These are phyloP conservation scores for Fomitopsis serialis DNA, from an alignment of 768 basidiomycete genomes.

Conservation along the genomic window DNA sequence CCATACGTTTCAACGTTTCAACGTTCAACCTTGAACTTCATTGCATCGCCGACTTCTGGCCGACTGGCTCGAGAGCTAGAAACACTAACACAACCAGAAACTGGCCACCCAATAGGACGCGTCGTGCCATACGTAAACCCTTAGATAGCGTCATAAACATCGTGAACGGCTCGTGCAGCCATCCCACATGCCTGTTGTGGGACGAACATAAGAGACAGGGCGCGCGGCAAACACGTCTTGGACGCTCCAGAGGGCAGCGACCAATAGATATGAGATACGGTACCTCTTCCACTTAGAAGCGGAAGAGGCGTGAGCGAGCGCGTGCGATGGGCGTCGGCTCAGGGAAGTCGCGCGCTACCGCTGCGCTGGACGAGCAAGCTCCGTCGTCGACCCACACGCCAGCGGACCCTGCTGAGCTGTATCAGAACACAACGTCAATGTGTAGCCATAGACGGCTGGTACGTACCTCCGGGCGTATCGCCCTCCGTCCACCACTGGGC, in stretches of 20 bases:
- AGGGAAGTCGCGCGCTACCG: constrained; percentile 3
- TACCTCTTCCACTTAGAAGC: constrained; percentile 9
- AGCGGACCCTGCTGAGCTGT: constrained; percentile 32
- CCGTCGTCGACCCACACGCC: constrained; percentile 57
- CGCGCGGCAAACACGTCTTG: not conserved
- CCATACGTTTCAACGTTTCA: too few species aligned
- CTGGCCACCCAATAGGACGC: too few species aligned
- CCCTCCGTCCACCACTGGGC: constrained; percentile 62
- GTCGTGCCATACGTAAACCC: too few species aligned
- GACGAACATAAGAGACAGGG: not conserved
- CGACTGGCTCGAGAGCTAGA: too few species aligned
- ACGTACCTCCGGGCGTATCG: constrained; percentile 41
- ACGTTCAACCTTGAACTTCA: too few species aligned
- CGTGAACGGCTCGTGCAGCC: too few species aligned
- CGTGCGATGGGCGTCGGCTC: not conserved
- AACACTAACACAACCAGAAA: too few species aligned
- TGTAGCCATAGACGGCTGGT: not conserved
- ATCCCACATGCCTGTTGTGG: too few species aligned
- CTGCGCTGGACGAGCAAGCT: constrained; percentile 30
- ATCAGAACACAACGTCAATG: not conserved
- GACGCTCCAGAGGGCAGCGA: not conserved
- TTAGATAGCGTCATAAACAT: too few species aligned
- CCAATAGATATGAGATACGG: not conserved
- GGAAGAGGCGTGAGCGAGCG: constrained; percentile 17
- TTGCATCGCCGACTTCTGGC: too few species aligned